Base-by-base conservation (phyloP, 257 asterid genomes). In the Plantago elongata region DNA sequence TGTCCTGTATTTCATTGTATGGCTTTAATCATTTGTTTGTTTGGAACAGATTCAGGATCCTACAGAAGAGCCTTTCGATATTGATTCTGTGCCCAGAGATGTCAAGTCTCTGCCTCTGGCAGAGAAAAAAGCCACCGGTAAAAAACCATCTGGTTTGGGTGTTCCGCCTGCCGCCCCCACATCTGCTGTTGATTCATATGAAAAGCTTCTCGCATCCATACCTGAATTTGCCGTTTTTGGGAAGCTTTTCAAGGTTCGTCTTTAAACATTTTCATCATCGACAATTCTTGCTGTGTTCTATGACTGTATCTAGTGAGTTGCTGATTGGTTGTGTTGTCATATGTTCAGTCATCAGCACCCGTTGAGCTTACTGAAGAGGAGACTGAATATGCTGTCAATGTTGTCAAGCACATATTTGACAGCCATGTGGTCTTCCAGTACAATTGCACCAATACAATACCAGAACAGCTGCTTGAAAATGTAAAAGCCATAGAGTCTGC, bases 311-410 rank as follows among this genome's bases (percentile, higher is more conserved):
- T 50, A 57, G 34, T 22, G 52, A 44, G 74, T 60, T 67, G 22
- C 78, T 65, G 64, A 64, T 63, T 63, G 47, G 44, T 57, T 59
- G 8, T 6, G 45, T 62, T 12, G 30, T 54, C 51, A 62, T 56
- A 68, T 78, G 55, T 57, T 57, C 90, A 94, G 99, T 94, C 99
- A 69, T 87, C 99, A 59, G 81, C 83, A 0, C 97, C 96, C 3
- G 95, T 90, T 87, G 99, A 94, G 82, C 99, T 94, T 70, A 85
- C 99, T 22, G 99, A 94, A 81, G 97, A 96, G 58, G 97, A 94
- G 84, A 94, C 99, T 7, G 99, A 94, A 70, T 94, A 94, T 76
- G 88, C 96, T 37, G 99, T 94, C 67, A 85, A 90, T 72, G 96
- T 83, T 67, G 96, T 90, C 78, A 94, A 94, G 83, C 99, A 90